Percentiles rank a stretch among this genome's conserved stretches.
Evolutionary conservation across 805 yeast species (phyloP).

Genomic region (Isabelozyma rhagii): DNA sequence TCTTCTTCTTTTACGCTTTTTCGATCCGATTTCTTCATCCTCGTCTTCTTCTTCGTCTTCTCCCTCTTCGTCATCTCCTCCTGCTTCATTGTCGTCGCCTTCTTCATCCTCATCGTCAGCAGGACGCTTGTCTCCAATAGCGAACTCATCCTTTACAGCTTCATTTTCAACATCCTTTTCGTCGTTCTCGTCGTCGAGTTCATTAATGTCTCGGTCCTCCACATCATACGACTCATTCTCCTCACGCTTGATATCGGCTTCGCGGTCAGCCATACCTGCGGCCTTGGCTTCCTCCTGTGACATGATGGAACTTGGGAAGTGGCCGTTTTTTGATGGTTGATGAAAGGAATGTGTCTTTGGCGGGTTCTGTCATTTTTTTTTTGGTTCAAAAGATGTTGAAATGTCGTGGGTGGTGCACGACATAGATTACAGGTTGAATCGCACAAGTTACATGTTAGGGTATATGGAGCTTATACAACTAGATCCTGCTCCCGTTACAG

Average conservation of each 20-base stretch:
- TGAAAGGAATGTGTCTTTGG: not conserved
- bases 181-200: constrained; percentile 12
- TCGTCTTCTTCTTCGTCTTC: constrained; percentile 43
- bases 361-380: not conserved
- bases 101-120: constrained; percentile 7
- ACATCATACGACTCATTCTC: constrained; percentile 9
- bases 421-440: not conserved
- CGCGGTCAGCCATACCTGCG: constrained; percentile 1
- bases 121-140: constrained; percentile 5
- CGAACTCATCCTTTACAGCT: constrained; percentile 1
- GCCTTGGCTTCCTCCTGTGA: constrained; percentile 7
- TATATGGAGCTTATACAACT: too few species aligned
- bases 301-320: constrained; percentile 2
- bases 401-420: not conserved
- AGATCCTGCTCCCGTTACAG: too few species aligned
- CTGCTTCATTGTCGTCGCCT: constrained; percentile 17
- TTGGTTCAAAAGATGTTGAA: not conserved
- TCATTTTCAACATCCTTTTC: constrained; percentile 8
- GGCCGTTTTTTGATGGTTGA: not conserved
- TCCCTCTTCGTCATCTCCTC: constrained; percentile 46
- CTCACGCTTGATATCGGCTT: constrained; percentile 4
- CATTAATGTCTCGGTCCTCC: constrained; percentile 12
- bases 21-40: constrained; percentile 50
- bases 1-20: constrained; percentile 44
- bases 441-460: not conserved